These are phyloP conservation scores for Przewalskia tangutica DNA, from an alignment of 257 asterid species.

Conservation along the genomic window DNA sequence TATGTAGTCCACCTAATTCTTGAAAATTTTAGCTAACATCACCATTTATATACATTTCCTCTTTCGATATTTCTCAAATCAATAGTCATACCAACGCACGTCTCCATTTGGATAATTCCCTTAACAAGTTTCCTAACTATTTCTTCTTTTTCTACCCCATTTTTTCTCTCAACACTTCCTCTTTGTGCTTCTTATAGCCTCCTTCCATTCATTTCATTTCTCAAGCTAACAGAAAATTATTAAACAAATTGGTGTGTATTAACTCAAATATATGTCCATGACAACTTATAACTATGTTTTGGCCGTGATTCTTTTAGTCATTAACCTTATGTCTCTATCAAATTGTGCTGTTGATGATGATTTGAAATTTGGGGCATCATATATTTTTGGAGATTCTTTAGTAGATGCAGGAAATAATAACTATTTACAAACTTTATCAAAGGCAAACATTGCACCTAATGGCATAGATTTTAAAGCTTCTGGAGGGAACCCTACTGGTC, in stretches of 20 bases:
- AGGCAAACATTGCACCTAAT: slow-evolving; percentile 60
- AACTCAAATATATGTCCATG: slow-evolving; percentile 25
- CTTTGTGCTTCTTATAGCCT: neutral
- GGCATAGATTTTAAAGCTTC: slow-evolving; percentile 82
- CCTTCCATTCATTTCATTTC: neutral
- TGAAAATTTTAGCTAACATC: slow-evolving; percentile 15
- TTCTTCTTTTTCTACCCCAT: neutral
- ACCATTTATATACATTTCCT: neutral
- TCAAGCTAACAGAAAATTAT: neutral
- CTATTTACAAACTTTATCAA: slow-evolving; percentile 61
- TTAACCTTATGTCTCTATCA: slow-evolving; percentile 13
- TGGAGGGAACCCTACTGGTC: slow-evolving; percentile 81
- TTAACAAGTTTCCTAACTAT: slow-evolving; percentile 31
- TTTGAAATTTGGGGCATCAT: slow-evolving; percentile 52
- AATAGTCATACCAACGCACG: slow-evolving; percentile 43
- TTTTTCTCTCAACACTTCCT: neutral
- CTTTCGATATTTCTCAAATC: neutral
- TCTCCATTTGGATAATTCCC: slow-evolving; percentile 13
- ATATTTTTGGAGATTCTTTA: slow-evolving; percentile 73
- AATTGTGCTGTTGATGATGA: slow-evolving; percentile 28
- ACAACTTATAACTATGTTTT: neutral
- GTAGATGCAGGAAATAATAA: slow-evolving; percentile 97
- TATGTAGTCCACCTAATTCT: slow-evolving; percentile 49
- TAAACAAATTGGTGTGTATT: neutral
- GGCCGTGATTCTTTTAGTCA: slow-evolving; percentile 18